These are phyloP conservation scores for Cylindrotheca closterium DNA, from an alignment of 108 stramenopile species.

Conservation along the genomic window DNA sequence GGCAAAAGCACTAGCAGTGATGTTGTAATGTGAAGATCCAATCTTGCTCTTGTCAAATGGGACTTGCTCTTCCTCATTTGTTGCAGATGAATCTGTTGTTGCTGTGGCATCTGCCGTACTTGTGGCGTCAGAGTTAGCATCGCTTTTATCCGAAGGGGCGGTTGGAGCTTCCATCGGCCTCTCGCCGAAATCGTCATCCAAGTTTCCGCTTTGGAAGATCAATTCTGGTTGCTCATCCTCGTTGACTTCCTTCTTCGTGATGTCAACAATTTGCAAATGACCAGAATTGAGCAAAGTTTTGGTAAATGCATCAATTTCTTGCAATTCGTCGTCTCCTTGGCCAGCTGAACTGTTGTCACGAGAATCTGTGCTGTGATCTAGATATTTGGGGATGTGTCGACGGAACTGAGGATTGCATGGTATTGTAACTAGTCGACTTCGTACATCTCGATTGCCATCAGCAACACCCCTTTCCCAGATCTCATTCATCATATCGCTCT, in stretches of 20 bases:
- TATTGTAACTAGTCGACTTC: constrained; percentile 67
- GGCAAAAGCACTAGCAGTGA: constrained; percentile 46
- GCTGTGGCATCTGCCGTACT: constrained; percentile 10
- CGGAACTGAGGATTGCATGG: constrained; percentile 80
- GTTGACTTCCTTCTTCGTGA: constrained; percentile 77
- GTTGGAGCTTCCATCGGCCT: constrained; percentile 25
- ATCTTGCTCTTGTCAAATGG: constrained; percentile 26
- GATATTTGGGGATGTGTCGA: constrained; percentile 78
- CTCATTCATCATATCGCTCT: constrained; percentile 30
- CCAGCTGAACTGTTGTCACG: neutral
- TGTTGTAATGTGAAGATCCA: constrained; percentile 35
- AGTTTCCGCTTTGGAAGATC: constrained; percentile 6
- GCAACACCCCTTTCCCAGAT: constrained; percentile 76
- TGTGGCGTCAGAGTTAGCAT: neutral
- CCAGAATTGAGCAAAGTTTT: constrained; percentile 55
- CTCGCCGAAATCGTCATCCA: constrained; percentile 33
- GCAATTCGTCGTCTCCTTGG: neutral
- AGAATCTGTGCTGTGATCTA: constrained; percentile 64
- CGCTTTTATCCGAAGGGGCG: constrained; percentile 15
- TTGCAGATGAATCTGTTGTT: constrained; percentile 12
- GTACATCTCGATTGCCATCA: constrained; percentile 82
- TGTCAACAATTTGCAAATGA: constrained; percentile 77
- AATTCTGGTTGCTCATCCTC: constrained; percentile 47
- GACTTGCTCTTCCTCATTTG: neutral
- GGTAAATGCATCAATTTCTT: constrained; percentile 42